A percentile compares a stretch with the other conserved stretches of the same genome.
Conservation (phyloP, 2,329 filamentous ascomycete genomes). For the Neofusicoccum ribis region DNA sequence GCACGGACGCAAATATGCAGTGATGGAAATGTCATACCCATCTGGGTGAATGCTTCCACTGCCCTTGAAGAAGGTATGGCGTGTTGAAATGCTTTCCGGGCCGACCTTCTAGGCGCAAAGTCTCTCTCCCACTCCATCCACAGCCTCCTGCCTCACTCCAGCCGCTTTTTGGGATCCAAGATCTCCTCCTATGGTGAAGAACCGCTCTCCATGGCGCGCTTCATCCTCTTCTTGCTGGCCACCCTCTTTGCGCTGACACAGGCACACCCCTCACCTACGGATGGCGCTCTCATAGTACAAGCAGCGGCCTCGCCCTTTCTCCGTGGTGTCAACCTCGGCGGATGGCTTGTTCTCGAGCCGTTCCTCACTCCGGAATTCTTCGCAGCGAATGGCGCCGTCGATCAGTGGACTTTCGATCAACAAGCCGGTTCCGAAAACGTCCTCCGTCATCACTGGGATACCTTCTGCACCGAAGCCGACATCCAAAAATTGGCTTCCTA, state of each 20-base stretch:
- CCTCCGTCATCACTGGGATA: constrained; percentile 38
- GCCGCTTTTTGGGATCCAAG: too few species aligned
- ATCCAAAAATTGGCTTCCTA: constrained; percentile 42
- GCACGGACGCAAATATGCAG: too few species aligned
- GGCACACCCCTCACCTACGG: background rate
- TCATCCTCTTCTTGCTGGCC: background rate
- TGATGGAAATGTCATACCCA: too few species aligned
- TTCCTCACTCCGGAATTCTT: constrained; percentile 41
- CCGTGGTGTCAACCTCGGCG: constrained; percentile 38
- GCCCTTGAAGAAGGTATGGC: too few species aligned
- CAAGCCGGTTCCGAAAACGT: constrained; percentile 31
- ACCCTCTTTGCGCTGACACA: background rate
- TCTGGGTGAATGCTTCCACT: too few species aligned
- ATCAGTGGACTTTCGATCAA: constrained; percentile 43
- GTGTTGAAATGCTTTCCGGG: too few species aligned
- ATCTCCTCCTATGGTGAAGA: too few species aligned
- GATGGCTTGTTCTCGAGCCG: constrained; percentile 39
- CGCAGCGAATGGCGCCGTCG: constrained; percentile 32
- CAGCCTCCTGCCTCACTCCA: too few species aligned
- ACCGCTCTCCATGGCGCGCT: too few species aligned
- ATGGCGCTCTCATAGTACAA: background rate
- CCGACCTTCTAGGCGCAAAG: too few species aligned
- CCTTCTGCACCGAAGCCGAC: constrained; percentile 43
- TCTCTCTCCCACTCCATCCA: too few species aligned
- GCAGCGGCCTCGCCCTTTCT: constrained; percentile 10